Percentiles rank a stretch among this genome's conserved stretches.
phyloP scores from a whole-genome alignment of 495 filamentous ascomycete species.

The Podospora anserina region DNA sequence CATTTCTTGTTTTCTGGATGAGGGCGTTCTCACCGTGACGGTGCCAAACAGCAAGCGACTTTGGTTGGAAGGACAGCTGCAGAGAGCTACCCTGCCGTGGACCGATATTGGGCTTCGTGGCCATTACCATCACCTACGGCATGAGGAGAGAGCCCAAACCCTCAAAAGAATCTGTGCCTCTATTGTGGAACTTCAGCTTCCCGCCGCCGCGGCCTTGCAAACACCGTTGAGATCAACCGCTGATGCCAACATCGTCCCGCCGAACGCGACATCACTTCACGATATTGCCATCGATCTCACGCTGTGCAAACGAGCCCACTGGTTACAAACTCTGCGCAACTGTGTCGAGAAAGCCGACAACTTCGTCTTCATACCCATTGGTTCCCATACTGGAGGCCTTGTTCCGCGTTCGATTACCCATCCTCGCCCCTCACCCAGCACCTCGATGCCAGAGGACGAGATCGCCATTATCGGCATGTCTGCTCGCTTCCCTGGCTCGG shows the following conservation, averaged over 20 bases:
- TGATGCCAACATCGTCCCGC: not conserved
- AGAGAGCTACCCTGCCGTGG: not conserved
- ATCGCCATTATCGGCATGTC: conserved; percentile 40
- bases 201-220: not conserved
- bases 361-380: not conserved
- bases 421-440: not conserved
- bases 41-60: not conserved
- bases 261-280: not conserved
- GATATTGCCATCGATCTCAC: not conserved
- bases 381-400: not conserved
- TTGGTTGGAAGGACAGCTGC: not conserved
- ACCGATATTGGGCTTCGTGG: not conserved
- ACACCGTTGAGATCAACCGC: not conserved
- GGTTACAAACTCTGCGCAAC: not conserved
- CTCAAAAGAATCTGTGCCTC: not conserved
- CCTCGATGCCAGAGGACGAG: not conserved
- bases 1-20: not conserved
- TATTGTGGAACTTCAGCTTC: not conserved
- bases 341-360: not conserved
- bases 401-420: not conserved
- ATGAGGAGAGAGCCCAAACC: not conserved
- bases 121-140: not conserved
- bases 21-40: not conserved
- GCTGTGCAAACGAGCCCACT: not conserved
- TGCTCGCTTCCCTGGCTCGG: conserved; percentile 35